Conservation (phyloP, 768 basidiomycete species). For the Podaxis carcinomalis region DNA sequence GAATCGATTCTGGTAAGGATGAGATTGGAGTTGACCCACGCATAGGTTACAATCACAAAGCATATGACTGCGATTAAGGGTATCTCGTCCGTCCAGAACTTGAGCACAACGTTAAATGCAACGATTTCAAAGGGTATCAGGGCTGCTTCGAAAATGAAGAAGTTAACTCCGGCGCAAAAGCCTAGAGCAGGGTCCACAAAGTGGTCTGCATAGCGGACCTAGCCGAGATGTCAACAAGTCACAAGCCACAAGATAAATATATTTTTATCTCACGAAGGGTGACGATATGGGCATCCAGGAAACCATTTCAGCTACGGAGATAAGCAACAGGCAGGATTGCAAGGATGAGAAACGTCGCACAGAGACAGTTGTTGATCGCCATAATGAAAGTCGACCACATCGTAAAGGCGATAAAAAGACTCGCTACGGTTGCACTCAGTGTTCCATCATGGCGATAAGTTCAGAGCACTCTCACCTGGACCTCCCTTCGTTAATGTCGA, state of each 20-base stretch:
- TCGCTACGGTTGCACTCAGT: constrained; percentile 24
- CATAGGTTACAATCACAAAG: constrained; percentile 37
- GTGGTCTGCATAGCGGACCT: constrained; percentile 56
- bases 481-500: constrained; percentile 54
- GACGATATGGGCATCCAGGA: constrained; percentile 79
- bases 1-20: not conserved
- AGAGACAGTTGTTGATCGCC: constrained; percentile 43
- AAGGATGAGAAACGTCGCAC: constrained; percentile 20
- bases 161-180: constrained; percentile 53
- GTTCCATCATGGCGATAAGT: constrained; percentile 17
- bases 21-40: constrained; percentile 24
- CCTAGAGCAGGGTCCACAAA: constrained; percentile 57
- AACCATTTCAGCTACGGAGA: constrained; percentile 70
- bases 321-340: constrained; percentile 9
- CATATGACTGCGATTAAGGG: constrained; percentile 40
- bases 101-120: constrained; percentile 48
- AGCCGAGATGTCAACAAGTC: not conserved
- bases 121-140: constrained; percentile 48
- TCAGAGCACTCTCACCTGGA: constrained; percentile 41
- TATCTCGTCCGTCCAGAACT: constrained; percentile 51
- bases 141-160: constrained; percentile 46
- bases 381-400: constrained; percentile 47
- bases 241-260: not conserved
- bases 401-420: constrained; percentile 46
- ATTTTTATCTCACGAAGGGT: constrained; percentile 50